A percentile compares a stretch with the other conserved stretches of the same genome.
phyloP scores from a whole-genome alignment of 1,284 basidiomycete species.

The Cutaneotrichosporon cutaneum region DNA sequence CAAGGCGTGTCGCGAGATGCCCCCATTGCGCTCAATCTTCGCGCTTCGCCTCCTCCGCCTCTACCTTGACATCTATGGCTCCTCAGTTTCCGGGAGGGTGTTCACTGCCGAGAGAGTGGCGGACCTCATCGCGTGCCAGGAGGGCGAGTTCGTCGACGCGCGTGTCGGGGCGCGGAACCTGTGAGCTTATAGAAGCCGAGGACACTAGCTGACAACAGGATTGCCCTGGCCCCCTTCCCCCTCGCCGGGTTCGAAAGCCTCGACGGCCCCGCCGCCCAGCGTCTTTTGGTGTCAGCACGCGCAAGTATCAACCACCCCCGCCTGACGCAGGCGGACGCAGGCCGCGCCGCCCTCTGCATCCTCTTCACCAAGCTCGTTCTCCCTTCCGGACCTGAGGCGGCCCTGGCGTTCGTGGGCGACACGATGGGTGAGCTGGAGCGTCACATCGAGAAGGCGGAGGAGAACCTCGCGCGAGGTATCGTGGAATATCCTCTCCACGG shows the following conservation, averaged over 20 bases:
- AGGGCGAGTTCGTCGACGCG: constrained; percentile 49
- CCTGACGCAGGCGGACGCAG: constrained; percentile 51
- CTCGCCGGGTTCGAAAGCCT: constrained; percentile 41
- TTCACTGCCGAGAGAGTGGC: constrained; percentile 40
- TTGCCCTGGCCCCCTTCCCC: constrained; percentile 36
- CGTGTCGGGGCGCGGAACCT: constrained; percentile 38
- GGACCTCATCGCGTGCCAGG: constrained; percentile 45
- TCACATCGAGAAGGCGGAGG: constrained; percentile 33
- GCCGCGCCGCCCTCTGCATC: constrained; percentile 43
- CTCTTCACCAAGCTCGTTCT: constrained; percentile 37
- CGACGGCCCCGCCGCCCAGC: constrained; percentile 16
- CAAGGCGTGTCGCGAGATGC: constrained; percentile 28
- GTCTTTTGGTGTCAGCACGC: constrained; percentile 33
- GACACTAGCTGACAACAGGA: constrained; percentile 25
- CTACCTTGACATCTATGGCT: constrained; percentile 40
- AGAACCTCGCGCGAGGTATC: constrained; percentile 38
- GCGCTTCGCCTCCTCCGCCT: constrained; percentile 31
- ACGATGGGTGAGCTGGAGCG: constrained; percentile 35
- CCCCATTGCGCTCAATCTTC: constrained; percentile 36
- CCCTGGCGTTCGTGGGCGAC: constrained; percentile 30
- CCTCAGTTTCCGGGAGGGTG: constrained; percentile 16
- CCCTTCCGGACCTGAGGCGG: constrained; percentile 15
- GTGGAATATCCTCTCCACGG: constrained; percentile 47
- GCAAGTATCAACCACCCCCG: constrained; percentile 43
- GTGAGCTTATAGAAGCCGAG: constrained; percentile 39